Base-by-base conservation (phyloP, 2,329 filamentous ascomycete species). In the Penicillium crustosum region DNA sequence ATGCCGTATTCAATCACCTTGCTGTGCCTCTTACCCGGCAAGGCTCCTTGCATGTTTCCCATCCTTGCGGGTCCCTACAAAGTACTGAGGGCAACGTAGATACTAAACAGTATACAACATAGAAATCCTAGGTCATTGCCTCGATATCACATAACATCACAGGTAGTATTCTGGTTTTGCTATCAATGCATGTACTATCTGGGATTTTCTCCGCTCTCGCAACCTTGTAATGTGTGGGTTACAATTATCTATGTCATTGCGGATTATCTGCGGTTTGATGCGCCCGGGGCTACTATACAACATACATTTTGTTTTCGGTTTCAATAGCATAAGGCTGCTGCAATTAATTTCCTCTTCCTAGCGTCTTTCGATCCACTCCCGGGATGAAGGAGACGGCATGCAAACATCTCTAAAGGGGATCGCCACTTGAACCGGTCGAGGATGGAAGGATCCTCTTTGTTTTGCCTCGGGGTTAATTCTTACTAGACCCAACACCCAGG, bases 1-100 rank as follows among this genome's bases (percentile, higher is more conserved):
- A 52, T 10, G 38, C 53, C 44, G 51, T 53, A 39, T 52, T 56
- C 31, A 38, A 55, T 36, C 36, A 55, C 53, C 47, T 56, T 56
- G 31, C 49, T 53, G 54, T 56, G 33, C 51, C 41, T 57, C 49
- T 56, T 63, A 45, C 58, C 59, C 47, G 57, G 50, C 58, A 47
- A 56, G 59, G 66, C 66, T 68, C 67, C 67, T 70, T 70, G 66
- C 67, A 68, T 63, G 39, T 53, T 50, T 45, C 53, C 59, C 48
- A 63, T 68, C 66, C 63, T 68, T 68, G 64, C 66, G 63, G 62
- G 53, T 50, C 15, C 44, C 53, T 55, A 31, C 9, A 47, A 35
- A 31, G 8, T 21, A 41, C n/a, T 19, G 15, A 42, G 49, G 19
- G 19, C 19, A 6, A 49, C 10, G 9, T n/a, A 33, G n/a, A 51